Evolutionary conservation across 1,284 basidiomycete species (phyloP), one percentile per base, ranked within the genome.

Genomic region (Heliocybe sulcata): DNA sequence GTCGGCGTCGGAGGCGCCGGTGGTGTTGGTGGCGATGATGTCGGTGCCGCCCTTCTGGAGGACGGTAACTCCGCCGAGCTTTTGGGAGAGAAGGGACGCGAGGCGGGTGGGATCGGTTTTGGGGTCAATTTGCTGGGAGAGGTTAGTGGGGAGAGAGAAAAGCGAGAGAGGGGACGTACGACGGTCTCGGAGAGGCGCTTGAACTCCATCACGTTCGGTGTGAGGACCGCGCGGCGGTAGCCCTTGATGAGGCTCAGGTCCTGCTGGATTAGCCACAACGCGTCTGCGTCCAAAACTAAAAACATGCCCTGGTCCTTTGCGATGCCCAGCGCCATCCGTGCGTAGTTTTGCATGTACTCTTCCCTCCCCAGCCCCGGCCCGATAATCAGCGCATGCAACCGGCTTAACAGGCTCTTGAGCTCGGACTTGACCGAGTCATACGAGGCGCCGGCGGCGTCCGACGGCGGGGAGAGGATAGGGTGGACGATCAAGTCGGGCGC

Each of bases 401-500:
- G 88, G 1, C 82, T 79, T 54, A 98, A 77, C 49, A 99, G 76
- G 0, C 77, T 78, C 23, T 85, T 75, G 26, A 98, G 73, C 35
- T 87, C 80, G 0, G 74, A 66, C 50, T 76, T 73, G 25, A 91
- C 78, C 49, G 69, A 65, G 16, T 77, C 74, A 1, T n/a, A n/a
- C n/a, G 72, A 61, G 1, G 42, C 12, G 8, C 45, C n/a, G 53
- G 19, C 14, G 35, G 38, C 35, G 35, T 6, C 45, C 20, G 52
- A 26, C 50, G 85, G 78, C 68, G 87, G 79, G 35, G 73, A 76
- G 4, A 99, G 79, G 53, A 97, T 87, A 0, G 91, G 93, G 65
- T 98, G 95, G 0, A 99, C 96, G 65, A 99, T 99, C 47, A 98
- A 73, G 71, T 99, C 96, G 9, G 94, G 92, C 0, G 90, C 91